These are phyloP conservation scores for Moricandia moricandioides DNA, from an alignment of 345 rosid species.

Conservation along the genomic window DNA sequence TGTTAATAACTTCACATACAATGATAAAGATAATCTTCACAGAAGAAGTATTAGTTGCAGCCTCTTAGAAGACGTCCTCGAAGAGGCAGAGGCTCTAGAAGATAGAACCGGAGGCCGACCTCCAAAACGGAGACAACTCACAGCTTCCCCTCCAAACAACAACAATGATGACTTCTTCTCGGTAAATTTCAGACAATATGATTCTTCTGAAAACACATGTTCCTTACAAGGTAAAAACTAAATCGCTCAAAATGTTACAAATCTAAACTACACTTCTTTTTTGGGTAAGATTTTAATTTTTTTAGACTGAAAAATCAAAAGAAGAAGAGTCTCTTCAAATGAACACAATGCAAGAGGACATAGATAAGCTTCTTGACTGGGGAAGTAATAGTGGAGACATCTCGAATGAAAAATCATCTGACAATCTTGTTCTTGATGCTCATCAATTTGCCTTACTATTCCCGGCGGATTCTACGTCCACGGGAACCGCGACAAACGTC, in stretches of 20 bases:
- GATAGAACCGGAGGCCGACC: neutral
- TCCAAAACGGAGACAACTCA: slow-evolving; percentile 23
- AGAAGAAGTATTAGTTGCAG: slow-evolving; percentile 25
- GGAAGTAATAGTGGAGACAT: slow-evolving; percentile 38
- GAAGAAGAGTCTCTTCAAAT: slow-evolving; percentile 37
- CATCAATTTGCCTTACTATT: neutral
- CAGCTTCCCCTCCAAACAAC: neutral
- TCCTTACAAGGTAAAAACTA: slow-evolving; percentile 21
- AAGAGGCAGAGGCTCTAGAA: slow-evolving; percentile 39
- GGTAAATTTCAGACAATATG: neutral
- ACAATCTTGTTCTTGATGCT: slow-evolving; percentile 42
- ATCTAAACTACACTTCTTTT: neutral
- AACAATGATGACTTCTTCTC: neutral
- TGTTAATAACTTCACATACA: neutral
- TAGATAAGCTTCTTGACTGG: slow-evolving; percentile 34
- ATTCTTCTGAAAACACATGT: neutral
- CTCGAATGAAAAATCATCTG: slow-evolving; percentile 50
- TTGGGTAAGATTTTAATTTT: neutral
- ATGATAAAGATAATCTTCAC: neutral
- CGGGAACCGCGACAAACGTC: neutral
- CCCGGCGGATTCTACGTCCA: neutral
- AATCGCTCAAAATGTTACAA: neutral
- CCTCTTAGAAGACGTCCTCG: slow-evolving; percentile 50
- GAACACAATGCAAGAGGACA: slow-evolving; percentile 39
- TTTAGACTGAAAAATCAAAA: slow-evolving; percentile 10